Percentiles rank a stretch among this genome's conserved stretches.
phyloP scores from a whole-genome alignment of 352 stramenopile genomes.

The Pelagophyceae sp. region DNA sequence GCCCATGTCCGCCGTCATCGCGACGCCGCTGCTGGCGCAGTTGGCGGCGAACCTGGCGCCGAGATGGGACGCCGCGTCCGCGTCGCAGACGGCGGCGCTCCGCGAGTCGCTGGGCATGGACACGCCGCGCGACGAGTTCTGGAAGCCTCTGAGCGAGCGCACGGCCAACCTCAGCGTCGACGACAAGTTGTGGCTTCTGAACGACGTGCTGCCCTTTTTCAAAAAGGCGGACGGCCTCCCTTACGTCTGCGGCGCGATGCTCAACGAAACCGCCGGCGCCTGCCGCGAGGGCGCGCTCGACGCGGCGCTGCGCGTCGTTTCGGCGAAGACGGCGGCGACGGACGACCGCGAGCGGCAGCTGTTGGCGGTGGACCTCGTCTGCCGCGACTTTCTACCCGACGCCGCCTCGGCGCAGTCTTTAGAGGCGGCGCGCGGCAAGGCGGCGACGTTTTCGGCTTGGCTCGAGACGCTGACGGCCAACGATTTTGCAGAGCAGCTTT shows the following conservation, averaged over 20 bases:
- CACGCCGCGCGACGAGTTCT: neutral
- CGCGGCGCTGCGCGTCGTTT: neutral
- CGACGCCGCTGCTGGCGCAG: constrained; percentile 1
- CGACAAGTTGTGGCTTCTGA: constrained; percentile 17
- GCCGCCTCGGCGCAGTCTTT: neutral
- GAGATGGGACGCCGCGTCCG: neutral
- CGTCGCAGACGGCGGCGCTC: neutral
- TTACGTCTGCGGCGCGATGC: neutral
- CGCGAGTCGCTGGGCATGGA: neutral
- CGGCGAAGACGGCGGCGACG: neutral
- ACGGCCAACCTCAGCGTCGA: neutral
- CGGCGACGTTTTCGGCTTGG: neutral
- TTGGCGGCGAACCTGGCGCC: constrained; percentile 1
- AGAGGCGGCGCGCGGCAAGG: neutral
- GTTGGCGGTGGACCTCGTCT: neutral
- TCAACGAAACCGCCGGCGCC: neutral
- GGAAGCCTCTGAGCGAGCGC: constrained; percentile 10
- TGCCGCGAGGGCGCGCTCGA: neutral
- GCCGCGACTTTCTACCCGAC: constrained; percentile 2
- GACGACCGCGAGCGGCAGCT: neutral
- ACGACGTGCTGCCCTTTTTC: constrained; percentile 2
- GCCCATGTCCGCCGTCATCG: constrained; percentile 17
- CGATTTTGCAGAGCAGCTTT: neutral
- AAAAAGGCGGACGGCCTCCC: neutral
- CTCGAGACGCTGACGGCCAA: neutral